phyloP scores from a whole-genome alignment of 192 early-diverging fungal genomes.

The Pilaira anomala region DNA sequence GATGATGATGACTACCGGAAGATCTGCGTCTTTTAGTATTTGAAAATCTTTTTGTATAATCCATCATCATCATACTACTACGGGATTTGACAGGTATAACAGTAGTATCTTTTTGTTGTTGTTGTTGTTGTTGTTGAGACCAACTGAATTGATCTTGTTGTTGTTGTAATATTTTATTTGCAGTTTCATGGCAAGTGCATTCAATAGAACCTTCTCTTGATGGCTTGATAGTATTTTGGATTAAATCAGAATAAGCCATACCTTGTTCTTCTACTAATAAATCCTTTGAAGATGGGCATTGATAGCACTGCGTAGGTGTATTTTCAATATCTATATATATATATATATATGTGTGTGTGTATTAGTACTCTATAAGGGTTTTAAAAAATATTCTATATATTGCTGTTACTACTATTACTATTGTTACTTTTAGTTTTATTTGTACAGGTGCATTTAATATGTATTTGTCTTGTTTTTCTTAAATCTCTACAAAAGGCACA shows the following conservation, averaged over 20 bases:
- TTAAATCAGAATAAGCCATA: slow-evolving; percentile 1
- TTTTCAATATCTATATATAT: neutral
- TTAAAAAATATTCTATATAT: neutral
- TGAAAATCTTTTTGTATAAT: no score
- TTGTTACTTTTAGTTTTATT: slow-evolving; percentile 15
- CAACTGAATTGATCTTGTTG: neutral
- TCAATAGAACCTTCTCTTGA: neutral
- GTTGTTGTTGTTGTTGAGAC: neutral
- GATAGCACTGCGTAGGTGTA: slow-evolving; percentile 7
- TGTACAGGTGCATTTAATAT: slow-evolving; percentile 60
- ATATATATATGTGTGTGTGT: no score
- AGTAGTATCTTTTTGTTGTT: neutral
- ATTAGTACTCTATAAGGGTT: neutral
- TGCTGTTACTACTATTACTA: neutral
- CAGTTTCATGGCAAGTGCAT: slow-evolving; percentile 14
- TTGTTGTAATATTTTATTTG: slow-evolving; percentile 4
- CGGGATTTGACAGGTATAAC: no score
- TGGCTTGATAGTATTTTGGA: neutral
- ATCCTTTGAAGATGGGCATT: slow-evolving; percentile 12
- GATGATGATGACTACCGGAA: no score
- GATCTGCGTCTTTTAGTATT: no score
- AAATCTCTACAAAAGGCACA: slow-evolving; percentile 64
- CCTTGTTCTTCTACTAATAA: slow-evolving; percentile 9
- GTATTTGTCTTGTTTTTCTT: slow-evolving; percentile 60
- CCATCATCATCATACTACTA: no score